Conservation (phyloP, 1,139 yeast species). For the Yamadazyma blattariae region DNA sequence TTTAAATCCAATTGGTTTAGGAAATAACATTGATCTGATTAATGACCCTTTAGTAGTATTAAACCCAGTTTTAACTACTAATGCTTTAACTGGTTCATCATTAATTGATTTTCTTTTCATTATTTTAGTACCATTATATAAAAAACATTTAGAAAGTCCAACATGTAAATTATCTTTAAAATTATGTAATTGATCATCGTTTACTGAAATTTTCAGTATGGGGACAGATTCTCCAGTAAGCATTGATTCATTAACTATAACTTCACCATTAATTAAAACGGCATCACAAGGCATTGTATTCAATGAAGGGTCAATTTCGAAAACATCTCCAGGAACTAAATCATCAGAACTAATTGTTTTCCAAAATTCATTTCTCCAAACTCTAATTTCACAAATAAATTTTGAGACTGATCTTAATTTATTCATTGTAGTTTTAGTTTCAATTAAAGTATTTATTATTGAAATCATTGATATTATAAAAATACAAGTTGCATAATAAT, state of each 20-base stretch:
- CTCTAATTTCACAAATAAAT: conserved; percentile 79
- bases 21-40: conserved; percentile 92
- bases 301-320: conserved; percentile 86
- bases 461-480: conserved; percentile 81
- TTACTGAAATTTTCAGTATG: conserved; percentile 73
- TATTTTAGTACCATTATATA: conserved; percentile 86
- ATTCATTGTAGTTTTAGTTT: conserved; percentile 73
- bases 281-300: conserved; percentile 84
- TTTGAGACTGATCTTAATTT: conserved; percentile 73
- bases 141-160: conserved; percentile 65
- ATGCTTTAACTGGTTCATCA: conserved; percentile 78
- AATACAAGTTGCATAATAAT: conserved; percentile 90
- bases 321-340: conserved; percentile 92
- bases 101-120: conserved; percentile 70
- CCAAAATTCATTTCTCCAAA: conserved; percentile 94
- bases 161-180: conserved; percentile 66
- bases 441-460: conserved; percentile 74
- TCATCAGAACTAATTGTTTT: conserved; percentile 75
- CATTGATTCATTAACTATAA: conserved; percentile 93
- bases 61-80: conserved; percentile 88
- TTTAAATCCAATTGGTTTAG: conserved; percentile 90
- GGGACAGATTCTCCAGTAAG: conserved; percentile 98
- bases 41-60: conserved; percentile 95
- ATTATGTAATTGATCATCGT: conserved; percentile 54
- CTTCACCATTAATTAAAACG: conserved; percentile 81